phyloP scores from a whole-genome alignment of 192 early-diverging fungal species.

The Funneliformis mosseae region DNA sequence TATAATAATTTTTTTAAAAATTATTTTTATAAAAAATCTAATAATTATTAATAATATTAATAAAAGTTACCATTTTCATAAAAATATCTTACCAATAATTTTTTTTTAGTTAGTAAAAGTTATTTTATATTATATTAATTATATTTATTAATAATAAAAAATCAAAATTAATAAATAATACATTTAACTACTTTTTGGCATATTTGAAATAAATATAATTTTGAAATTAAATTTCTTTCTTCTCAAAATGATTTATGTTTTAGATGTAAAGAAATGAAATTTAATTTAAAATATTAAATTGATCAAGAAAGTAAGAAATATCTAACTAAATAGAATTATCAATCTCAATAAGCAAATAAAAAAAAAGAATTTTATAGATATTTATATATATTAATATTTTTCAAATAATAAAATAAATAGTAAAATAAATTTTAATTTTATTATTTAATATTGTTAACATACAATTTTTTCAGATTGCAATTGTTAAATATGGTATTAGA shows the following conservation, averaged over 20 bases:
- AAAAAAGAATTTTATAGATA: too few species aligned
- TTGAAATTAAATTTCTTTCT: not conserved
- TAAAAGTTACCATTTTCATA: not conserved
- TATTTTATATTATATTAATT: not conserved
- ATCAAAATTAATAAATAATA: not conserved
- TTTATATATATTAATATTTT: too few species aligned
- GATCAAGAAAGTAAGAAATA: not conserved
- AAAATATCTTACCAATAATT: conserved; percentile 4
- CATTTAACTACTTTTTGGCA: conserved; percentile 1
- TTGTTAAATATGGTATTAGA: too few species aligned
- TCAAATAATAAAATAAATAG: too few species aligned
- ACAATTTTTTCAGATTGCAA: too few species aligned
- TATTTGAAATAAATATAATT: not conserved
- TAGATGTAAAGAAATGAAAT: conserved; percentile 1
- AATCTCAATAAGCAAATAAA: too few species aligned
- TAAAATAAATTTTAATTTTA: too few species aligned
- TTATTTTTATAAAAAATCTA: too few species aligned
- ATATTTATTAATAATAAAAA: not conserved
- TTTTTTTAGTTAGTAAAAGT: not conserved
- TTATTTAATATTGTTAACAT: too few species aligned
- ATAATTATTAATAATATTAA: not conserved
- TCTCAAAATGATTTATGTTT: conserved; percentile 1
- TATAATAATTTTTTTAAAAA: not conserved
- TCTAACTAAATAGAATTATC: not conserved
- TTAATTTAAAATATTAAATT: not conserved